Evolutionary conservation across 352 stramenopile species (phyloP).

Genomic region (Phytopythium boreale): DNA sequence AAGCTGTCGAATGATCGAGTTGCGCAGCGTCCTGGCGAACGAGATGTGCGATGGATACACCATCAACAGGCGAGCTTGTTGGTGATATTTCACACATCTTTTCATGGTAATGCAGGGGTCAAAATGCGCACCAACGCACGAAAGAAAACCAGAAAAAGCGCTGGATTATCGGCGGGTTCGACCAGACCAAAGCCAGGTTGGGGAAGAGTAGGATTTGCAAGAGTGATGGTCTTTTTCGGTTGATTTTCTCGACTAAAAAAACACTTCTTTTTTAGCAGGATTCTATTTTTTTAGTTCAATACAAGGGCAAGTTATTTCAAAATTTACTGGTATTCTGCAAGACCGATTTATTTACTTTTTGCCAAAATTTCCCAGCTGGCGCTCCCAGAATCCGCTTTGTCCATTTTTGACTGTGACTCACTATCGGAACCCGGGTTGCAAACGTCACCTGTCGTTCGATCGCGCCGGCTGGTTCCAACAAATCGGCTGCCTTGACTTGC

Average conservation of each 20-base stretch:
- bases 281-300: neutral
- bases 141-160: neutral
- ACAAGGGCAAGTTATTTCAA: neutral
- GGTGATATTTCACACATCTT: too few species aligned
- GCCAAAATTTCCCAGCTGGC: neutral
- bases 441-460: neutral
- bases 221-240: neutral
- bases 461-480: neutral
- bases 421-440: neutral
- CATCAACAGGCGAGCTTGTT: too few species aligned
- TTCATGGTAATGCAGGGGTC: too few species aligned
- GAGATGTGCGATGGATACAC: too few species aligned
- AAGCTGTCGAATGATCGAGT: too few species aligned
- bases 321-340: neutral
- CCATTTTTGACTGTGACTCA: neutral
- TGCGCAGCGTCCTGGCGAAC: too few species aligned
- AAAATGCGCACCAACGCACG: neutral
- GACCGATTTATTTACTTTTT: neutral
- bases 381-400: neutral
- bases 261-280: neutral
- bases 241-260: constrained; percentile 1
- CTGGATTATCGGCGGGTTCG: neutral
- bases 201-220: neutral
- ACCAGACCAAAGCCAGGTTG: neutral
- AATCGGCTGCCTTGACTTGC: neutral